Conservation (phyloP, 2,329 filamentous ascomycete species). For the Pseudophaeomoniella oleicola region DNA sequence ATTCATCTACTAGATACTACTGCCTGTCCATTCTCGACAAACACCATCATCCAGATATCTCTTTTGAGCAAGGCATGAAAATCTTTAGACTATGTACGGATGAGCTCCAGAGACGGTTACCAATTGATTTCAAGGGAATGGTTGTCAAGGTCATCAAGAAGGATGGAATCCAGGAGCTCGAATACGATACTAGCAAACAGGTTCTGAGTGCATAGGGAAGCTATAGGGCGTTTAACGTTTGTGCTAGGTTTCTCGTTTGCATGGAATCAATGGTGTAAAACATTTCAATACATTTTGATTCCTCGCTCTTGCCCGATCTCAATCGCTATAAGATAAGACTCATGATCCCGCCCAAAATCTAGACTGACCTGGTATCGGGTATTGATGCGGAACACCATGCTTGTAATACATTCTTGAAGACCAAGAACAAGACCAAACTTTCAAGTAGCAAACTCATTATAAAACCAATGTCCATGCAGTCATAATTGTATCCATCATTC, state of each 20-base stretch:
- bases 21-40: constrained; percentile 96
- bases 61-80: constrained; percentile 77
- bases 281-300: background rate
- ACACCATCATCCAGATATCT: constrained; percentile 92
- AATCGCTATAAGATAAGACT: no score
- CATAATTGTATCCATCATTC: no score
- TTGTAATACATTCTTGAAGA: no score
- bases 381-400: no score
- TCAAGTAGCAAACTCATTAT: no score
- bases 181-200: constrained; percentile 66
- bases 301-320: no score
- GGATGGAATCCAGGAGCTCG: constrained; percentile 74
- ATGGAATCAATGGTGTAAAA: background rate
- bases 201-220: constrained; percentile 28
- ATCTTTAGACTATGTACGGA: constrained; percentile 89
- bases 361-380: no score
- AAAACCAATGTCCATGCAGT: no score
- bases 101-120: constrained; percentile 90
- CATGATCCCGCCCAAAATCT: no score
- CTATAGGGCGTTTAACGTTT: constrained; percentile 9
- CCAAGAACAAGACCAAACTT: no score
- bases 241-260: constrained; percentile 6
- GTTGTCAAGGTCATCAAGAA: constrained; percentile 88
- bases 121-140: constrained; percentile 97
- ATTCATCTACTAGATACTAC: constrained; percentile 57